phyloP scores from a whole-genome alignment of 2,329 filamentous ascomycete genomes.

The Colletotrichum nymphaeae region DNA sequence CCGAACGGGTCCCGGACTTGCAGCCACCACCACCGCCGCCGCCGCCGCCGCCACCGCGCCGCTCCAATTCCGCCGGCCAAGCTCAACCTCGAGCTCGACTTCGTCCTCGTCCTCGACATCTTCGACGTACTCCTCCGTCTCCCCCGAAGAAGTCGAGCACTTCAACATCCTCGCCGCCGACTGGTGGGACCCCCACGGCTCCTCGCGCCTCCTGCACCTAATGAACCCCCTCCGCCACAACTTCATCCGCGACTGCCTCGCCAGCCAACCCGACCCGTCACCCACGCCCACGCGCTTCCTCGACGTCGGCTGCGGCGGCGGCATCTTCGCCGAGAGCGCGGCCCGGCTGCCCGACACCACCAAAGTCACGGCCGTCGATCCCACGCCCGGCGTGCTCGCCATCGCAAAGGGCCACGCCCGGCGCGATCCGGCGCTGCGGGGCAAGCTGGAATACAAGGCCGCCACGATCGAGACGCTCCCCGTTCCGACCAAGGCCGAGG shows the following conservation, averaged over 20 bases:
- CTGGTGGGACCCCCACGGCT: slow-evolving; percentile 98
- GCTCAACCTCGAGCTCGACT: slow-evolving; percentile 33
- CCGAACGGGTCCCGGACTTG: background rate
- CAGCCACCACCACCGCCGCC: background rate
- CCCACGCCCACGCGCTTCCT: slow-evolving; percentile 69
- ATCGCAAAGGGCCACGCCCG: slow-evolving; percentile 82
- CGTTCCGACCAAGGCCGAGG: slow-evolving; percentile 47
- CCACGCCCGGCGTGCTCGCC: slow-evolving; percentile 77
- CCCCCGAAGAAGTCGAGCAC: slow-evolving; percentile 89
- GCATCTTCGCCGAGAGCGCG: slow-evolving; percentile 93
- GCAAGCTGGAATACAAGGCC: slow-evolving; percentile 79
- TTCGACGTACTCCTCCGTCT: slow-evolving; percentile 74
- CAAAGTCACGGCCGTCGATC: slow-evolving; percentile 81
- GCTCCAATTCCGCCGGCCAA: background rate
- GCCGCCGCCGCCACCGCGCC: no score
- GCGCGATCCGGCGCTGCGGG: slow-evolving; percentile 74
- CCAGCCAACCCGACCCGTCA: slow-evolving; percentile 58
- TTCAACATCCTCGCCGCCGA: slow-evolving; percentile 92
- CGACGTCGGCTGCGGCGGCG: slow-evolving; percentile 94
- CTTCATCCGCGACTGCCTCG: slow-evolving; percentile 83
- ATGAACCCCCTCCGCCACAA: slow-evolving; percentile 98
- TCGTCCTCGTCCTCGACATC: no score
- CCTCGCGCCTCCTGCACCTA: slow-evolving; percentile 90
- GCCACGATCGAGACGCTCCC: slow-evolving; percentile 79
- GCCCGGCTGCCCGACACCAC: slow-evolving; percentile 73